Evolutionary conservation across 768 basidiomycete genomes (phyloP), one percentile per base, ranked within the genome.

Genomic region (Boletus pseudopeckii): DNA sequence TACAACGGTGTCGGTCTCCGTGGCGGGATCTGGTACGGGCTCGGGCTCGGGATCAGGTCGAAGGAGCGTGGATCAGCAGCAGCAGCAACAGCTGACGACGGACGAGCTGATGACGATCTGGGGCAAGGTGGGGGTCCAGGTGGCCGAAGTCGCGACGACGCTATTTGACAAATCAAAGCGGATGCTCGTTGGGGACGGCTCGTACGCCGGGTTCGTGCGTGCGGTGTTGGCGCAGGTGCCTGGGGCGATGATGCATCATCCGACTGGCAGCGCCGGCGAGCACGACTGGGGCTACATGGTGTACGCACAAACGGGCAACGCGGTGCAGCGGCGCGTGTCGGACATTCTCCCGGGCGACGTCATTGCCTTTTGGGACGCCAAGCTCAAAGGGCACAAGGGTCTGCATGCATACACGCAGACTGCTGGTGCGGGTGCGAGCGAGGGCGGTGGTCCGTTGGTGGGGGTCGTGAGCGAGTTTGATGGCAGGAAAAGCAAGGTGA

Each of bases 331-430:
- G 56, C 78, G 90, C 45, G 74, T 78, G 32, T 87, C 85, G 61
- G 92, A 95, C 20, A 89, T 92, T 54, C 75, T 88, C 80, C 88
- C 92, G 0, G 94, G 94, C 2, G 94, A 97, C 69, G 72, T 97
- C 10, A 76, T 93, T 44, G 79, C 82, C 55, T 70, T 95, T 53
- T 74, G 77, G 47, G 90, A 92, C 52, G 90, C 89, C 42, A 85
- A 78, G 65, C 79, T 94, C 14, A 92, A 94, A 62, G 84, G 84
- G 2, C 77, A 81, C 64, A 96, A 92, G 67, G 90, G 87, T 3
- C 66, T 97, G 47, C 82, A 86, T 42, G 74, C 77, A 47, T 96
- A 97, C 67, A 77, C 79, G 52, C 84, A 85, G 70, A 73, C 66
- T 24, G 28, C 15, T 3, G 77, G 68, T 37, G 77, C 77, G 5